Evolutionary conservation across 148 eudicot genomes (phyloP), one percentile per base, ranked within the genome.

Genomic region (Beta vulgaris): DNA sequence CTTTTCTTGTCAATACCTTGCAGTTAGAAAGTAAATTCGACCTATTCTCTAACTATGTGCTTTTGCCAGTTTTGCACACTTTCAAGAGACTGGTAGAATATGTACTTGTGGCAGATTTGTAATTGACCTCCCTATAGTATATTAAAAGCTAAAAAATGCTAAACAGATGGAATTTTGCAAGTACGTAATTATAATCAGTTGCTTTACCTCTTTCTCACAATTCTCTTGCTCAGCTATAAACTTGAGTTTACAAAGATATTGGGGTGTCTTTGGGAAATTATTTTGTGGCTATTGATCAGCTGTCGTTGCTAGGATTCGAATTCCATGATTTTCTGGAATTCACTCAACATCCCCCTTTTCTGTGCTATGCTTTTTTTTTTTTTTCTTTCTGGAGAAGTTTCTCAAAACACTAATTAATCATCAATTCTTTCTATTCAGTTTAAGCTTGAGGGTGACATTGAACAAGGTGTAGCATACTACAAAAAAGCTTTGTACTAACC

Each of bases 401-500:
- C 28, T 49, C n/a, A 42, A 63, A 36, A 19, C 72, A 65, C 29
- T 72, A 55, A 72, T 42, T 43, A 46, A 39, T 59, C 44, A 74
- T 51, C 61, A 59, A 55, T 76, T 69, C 11, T 57, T 44, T 68
- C 18, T 72, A 12, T 79, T 65, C 87, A 95, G 98, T 94, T 95
- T 63, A 95, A 95, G 84, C 83, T 95, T 80, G 99, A 95, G 70
- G 99, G 98, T 71, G 96, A 92, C 80, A 87, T 95, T 66, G 81
- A 86, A 74, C 92, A 92, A 82, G 99, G 99, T 68, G 94, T 95
- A 73, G 87, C 91, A 58, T 92, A 88, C 77, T 95, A 95, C 81
- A 92, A 92, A 81, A 92, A 89, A 82, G 99, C 99, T 60, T 78
- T 95, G 57, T 92, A 80, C 75, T 95, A 95, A 95, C 85, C 91